Evolutionary conservation across 352 stramenopile species (phyloP).

Genomic region (Phytophthora sp.): DNA sequence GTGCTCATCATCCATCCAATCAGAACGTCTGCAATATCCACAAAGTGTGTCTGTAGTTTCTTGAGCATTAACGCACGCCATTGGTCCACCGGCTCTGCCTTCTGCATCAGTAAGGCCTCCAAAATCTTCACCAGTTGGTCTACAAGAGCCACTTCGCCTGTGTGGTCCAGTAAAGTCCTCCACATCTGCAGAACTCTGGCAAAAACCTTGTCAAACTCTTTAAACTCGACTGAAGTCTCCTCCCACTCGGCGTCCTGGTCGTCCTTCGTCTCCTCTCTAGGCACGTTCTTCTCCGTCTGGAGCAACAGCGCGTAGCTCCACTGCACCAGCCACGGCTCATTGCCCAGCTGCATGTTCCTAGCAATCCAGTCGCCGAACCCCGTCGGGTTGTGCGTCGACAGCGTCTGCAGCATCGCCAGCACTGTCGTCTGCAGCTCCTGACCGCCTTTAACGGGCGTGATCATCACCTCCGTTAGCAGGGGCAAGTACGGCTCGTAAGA

Average conservation of each 20-base stretch:
- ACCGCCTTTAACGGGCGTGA: constrained; percentile 31
- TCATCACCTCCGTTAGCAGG: constrained; percentile 45
- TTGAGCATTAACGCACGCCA: constrained; percentile 42
- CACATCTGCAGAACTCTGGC: constrained; percentile 50
- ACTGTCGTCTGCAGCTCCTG: constrained; percentile 50
- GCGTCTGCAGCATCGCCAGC: constrained; percentile 43
- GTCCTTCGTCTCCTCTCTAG: constrained; percentile 11
- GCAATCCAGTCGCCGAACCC: constrained; percentile 60
- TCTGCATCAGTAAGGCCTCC: constrained; percentile 33
- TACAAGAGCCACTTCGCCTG: constrained; percentile 47
- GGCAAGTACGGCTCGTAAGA: constrained; percentile 64
- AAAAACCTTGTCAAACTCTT: constrained; percentile 54
- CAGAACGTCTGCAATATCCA: constrained; percentile 72
- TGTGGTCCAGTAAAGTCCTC: constrained; percentile 59
- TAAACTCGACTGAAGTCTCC: constrained; percentile 48
- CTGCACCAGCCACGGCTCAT: constrained; percentile 58
- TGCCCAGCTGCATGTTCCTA: constrained; percentile 40
- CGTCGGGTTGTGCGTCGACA: constrained; percentile 48
- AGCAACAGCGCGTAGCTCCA: constrained; percentile 55
- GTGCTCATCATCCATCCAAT: constrained; percentile 73
- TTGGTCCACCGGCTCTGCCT: constrained; percentile 18
- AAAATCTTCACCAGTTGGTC: constrained; percentile 45
- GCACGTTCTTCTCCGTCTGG: constrained; percentile 45
- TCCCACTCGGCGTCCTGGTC: constrained; percentile 33
- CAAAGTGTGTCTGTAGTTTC: constrained; percentile 71